A percentile compares a stretch with the other conserved stretches of the same genome.
Evolutionary conservation across 2,329 filamentous ascomycete genomes (phyloP).

Genomic region (Zymoseptoria ardabiliae): DNA sequence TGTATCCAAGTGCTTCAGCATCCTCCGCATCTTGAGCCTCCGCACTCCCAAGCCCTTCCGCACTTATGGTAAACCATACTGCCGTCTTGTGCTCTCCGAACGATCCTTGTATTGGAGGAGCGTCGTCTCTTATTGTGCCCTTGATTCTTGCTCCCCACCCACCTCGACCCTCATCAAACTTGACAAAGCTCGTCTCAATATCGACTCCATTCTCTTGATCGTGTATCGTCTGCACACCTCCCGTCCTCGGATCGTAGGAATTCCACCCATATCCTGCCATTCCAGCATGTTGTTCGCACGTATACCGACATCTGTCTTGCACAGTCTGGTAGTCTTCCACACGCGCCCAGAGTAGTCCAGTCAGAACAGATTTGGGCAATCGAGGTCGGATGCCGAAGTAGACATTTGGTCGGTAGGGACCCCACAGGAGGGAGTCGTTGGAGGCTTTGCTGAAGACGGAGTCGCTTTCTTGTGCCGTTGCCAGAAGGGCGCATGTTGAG

Average conservation of each 20-base stretch:
- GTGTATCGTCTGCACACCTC: conserved; percentile 83
- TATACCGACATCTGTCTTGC: conserved; percentile 77
- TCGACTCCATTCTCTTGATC: conserved; percentile 84
- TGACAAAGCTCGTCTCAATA: conserved; percentile 88
- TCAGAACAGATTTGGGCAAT: conserved; percentile 70
- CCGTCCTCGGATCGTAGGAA: conserved; percentile 82
- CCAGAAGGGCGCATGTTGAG: conserved; percentile 16
- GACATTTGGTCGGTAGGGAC: conserved; percentile 85
- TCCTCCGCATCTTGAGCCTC: conserved; percentile 51
- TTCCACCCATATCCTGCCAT: conserved; percentile 98
- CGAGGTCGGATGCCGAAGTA: conserved; percentile 88
- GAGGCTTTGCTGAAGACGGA: conserved; percentile 38
- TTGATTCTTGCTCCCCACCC: conserved; percentile 88
- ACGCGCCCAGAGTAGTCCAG: conserved; percentile 81
- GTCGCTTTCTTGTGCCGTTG: conserved; percentile 12
- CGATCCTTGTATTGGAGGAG: conserved; percentile 30
- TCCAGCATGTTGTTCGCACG: conserved; percentile 89
- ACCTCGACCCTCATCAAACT: conserved; percentile 67
- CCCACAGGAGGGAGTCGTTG: conserved; percentile 90
- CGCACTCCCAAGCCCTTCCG: conserved; percentile 68
- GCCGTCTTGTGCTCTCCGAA: conserved; percentile 59
- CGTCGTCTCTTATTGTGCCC: conserved; percentile 67
- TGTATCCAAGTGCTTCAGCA: conserved; percentile 49
- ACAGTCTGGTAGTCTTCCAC: conserved; percentile 71
- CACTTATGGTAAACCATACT: conserved; percentile 71